Base-by-base conservation (phyloP, 2,329 filamentous ascomycete species). In the Botrytis fragariae region DNA sequence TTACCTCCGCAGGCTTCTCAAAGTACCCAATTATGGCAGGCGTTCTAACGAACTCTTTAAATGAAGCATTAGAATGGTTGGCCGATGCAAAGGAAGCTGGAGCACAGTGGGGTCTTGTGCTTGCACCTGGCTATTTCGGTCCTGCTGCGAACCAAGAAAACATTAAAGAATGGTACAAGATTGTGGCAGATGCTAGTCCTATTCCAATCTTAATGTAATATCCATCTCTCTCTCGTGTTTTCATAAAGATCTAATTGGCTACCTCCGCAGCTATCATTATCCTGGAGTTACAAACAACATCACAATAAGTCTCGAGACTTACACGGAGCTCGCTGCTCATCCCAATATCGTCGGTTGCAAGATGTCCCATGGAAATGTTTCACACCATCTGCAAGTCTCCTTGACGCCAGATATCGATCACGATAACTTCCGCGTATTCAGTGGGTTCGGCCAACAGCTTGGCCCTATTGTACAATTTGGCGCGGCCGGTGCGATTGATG, bases 291-390 rank as follows among this genome's bases (percentile, higher is more conserved):
- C 88, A 29, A 91, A 91, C 83, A 87, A 88, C 77, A 82, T 91
- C 77, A 84, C 85, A 75, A 84, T 91, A 74, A 83, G 85, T 3
- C 86, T 88, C 3, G 83, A 86, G 10, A 89, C 88, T 0, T 89
- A 89, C 79, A 87, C 79, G 18, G 78, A 79, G 0, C 87, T 91
- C 37, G 84, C 89, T 9, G 83, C 84, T 69, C 89, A 91, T 79
- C 85, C 87, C 42, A 91, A 91, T 79, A 90, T 91, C 73, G 88
- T 91, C 18, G 89, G 89, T 59, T 90, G 87, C 81, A 91, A 92
- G 81, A 87, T 91, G 79, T 91, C 88, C 1, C 89, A 91, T 79
- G 89, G 88, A 67, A 87, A 90, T 79, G 85, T 91, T 63, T 89
- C 88, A 32, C 84, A 87, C 77, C 88, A 90, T 79, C 83, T 86